Base-by-base conservation (phyloP, 805 yeast species). In the Metschnikowia gruessii region DNA sequence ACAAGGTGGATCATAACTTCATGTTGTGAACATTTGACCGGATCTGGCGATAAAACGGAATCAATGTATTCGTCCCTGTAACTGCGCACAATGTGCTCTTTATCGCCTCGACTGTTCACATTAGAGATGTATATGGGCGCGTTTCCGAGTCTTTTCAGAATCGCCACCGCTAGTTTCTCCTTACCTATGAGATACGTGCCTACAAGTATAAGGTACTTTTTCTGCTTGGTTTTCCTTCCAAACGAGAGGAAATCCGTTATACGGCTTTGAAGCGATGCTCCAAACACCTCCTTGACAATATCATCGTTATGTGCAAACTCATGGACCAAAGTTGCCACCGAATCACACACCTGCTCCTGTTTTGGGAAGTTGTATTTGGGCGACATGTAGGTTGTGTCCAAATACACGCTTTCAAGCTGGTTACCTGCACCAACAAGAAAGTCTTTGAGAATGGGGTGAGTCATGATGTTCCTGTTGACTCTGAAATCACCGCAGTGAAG, bases 401-500 rank as follows among this genome's bases (percentile, higher is more conserved):
- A 73, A 58, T 89, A 94, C 0, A 89, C 74, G 42, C 74, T 75
- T 56, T 88, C 82, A 21, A 88, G 65, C 8, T 49, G 59, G 6
- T 56, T 31, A 16, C 46, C 44, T 7, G 46, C 50, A 18, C 45
- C 48, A 28, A 46, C 24, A 2, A 40, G 42, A 44, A 62, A 72
- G 11, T 53, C 56, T 3, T 10, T 18, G 38, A 65, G 58, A 44
- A 49, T 53, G 22, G 64, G 72, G 47, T 76, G 71, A 3, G 57
- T 50, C 13, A 85, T 63, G 64, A 87, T 82, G 3, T 59, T 55
- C 30, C 66, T 64, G 52, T 77, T 76, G 10, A 90, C 89, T 47
- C 99, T 70, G 59, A 92, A 94, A 66, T 94, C 99, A 2, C 99
- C 99, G 43, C 97, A 90, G 63, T 94, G 99, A 28, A 94, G 65